These are phyloP conservation scores for Epichloe coenophiala DNA, from an alignment of 2,329 filamentous ascomycete species.

Conservation along the genomic window DNA sequence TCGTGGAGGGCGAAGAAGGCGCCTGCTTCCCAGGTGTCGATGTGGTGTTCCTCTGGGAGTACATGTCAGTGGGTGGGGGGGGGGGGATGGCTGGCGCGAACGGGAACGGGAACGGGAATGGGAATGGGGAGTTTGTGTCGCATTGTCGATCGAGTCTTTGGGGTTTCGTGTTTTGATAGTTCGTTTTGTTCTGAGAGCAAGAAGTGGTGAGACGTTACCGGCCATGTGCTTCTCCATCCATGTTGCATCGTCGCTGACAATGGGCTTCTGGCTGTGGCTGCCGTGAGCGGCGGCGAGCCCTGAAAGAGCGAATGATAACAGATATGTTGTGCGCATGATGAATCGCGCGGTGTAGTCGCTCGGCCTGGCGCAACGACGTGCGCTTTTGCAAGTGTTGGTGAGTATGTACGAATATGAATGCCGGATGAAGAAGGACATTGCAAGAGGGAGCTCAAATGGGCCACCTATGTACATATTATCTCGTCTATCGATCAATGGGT, in stretches of 20 bases:
- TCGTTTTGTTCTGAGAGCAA: background rate
- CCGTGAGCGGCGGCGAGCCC: conserved; percentile 38
- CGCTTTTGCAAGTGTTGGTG: too few species aligned
- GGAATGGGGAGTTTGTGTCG: too few species aligned
- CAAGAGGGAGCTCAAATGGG: background rate
- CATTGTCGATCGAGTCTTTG: too few species aligned
- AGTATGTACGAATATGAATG: background rate
- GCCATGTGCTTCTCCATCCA: conserved; percentile 59
- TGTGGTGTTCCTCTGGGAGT: conserved; percentile 74
- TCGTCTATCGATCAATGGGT: too few species aligned
- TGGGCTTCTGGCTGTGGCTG: conserved; percentile 36
- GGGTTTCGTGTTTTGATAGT: background rate
- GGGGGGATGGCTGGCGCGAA: too few species aligned
- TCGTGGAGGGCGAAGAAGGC: conserved; percentile 95
- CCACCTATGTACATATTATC: background rate
- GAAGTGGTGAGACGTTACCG: conserved; percentile 28
- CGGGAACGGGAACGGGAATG: too few species aligned
- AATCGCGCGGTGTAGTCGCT: background rate
- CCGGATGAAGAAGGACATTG: background rate
- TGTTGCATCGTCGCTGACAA: conserved; percentile 39
- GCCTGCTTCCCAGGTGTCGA: conserved; percentile 65
- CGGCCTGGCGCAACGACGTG: background rate
- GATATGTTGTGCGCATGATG: conserved; percentile 14
- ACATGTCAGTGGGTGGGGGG: background rate
- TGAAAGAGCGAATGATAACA: conserved; percentile 26